Evolutionary conservation across 2,329 filamentous ascomycete genomes (phyloP).

Genomic region (Cercospora sesami): DNA sequence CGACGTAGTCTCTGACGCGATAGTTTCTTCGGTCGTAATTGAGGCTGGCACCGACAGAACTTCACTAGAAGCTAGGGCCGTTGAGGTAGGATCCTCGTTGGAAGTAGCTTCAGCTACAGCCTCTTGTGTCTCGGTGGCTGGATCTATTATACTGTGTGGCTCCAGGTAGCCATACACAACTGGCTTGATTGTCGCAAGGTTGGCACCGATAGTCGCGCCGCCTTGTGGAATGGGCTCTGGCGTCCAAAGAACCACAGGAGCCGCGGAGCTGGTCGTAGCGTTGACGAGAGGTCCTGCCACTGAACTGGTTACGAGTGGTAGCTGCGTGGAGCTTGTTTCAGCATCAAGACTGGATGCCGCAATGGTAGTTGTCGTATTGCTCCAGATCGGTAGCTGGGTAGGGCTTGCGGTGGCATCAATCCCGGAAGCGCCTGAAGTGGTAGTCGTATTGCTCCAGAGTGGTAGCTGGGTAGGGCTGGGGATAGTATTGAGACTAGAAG

Average conservation of each 20-base stretch:
- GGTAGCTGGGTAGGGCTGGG: neutral
- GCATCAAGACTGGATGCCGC: neutral
- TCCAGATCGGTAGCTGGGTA: neutral
- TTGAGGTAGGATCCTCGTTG: neutral
- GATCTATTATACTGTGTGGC: constrained; percentile 2
- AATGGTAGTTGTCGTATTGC: neutral
- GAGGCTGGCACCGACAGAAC: neutral
- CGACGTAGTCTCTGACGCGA: neutral
- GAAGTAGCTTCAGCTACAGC: neutral
- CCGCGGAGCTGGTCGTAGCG: neutral
- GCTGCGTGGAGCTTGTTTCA: neutral
- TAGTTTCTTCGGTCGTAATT: neutral
- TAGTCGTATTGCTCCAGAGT: neutral
- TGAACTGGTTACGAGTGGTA: neutral
- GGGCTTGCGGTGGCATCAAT: neutral
- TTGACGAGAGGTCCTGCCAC: neutral
- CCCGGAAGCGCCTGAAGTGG: neutral
- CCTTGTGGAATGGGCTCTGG: constrained; percentile 6
- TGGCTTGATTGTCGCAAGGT: constrained; percentile 1
- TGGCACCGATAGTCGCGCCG: constrained; percentile 6
- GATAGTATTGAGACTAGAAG: neutral
- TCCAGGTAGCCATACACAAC: constrained; percentile 3
- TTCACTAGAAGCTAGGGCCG: neutral
- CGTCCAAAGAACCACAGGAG: constrained; percentile 2
- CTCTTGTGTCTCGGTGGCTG: neutral